Evolutionary conservation across 75 land plant species (phyloP), one percentile per base, ranked within the genome.

Genomic region (Adiantum capillusveneris): DNA sequence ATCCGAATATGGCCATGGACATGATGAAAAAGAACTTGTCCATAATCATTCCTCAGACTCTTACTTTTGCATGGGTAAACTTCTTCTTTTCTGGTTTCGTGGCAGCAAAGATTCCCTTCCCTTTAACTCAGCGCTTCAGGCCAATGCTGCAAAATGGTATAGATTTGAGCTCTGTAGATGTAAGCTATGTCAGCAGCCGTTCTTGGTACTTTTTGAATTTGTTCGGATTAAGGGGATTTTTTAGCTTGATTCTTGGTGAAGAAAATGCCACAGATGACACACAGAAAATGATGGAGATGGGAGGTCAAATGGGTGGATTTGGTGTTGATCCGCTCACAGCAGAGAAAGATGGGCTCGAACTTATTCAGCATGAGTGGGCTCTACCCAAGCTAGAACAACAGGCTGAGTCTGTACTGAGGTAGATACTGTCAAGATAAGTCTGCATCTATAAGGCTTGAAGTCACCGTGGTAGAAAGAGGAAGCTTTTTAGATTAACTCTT

Each of bases 21-120:
- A 93, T 93, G 98, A 93, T 93, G 98, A 93, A 93, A 82, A 93
- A 93, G 41, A 93, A 93, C 59, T 75, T 93, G 7, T 93, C 98
- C 9, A 93, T 93, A 96, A 93, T 93, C 43, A 81, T 93, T 27
- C 98, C 98, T 25, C 86, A 93, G 95, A 88, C 98, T 11, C 78
- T 93, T 30, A 93, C 98, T 21, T 93, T 93, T 75, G 98, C 98
- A 16, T 93, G 95, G 95, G 98, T 93, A 53, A 93, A 93, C 70
- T 93, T 85, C 62, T 93, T 93, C 81, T 93, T 93, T 79, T 93
- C 98, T 49, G 98, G 98, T 21, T 93, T 93, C 65, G 98, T 93
- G 21, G 52, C 52, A 21, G 11, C 52, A 12, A 50, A 50, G 21
- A 25, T 50, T 12, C 21, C 52, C 3, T 50, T 50, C 11, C 25